Base-by-base conservation (phyloP, 371 early-diverging fungal genomes). In the Sporodiniella umbellata region DNA sequence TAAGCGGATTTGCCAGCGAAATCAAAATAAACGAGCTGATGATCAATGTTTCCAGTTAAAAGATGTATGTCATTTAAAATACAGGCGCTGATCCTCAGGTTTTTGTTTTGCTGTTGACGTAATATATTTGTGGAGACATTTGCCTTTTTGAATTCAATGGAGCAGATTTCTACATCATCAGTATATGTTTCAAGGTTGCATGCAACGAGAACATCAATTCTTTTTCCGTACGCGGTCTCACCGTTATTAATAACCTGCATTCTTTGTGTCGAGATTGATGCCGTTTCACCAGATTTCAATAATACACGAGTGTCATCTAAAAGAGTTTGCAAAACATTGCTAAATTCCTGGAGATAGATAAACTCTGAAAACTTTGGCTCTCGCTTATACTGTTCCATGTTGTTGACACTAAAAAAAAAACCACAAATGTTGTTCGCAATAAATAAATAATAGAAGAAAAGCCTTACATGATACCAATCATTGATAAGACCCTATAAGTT, bases 141-240 rank as follows among this genome's bases (percentile, higher is more conserved):
- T 37, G 48, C 14, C 39, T 49, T 55, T 48, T 55, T 55, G 49
- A 55, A 55, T 55, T 55, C 56, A 5, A 49, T 48, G 42, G 48
- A 55, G 31, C 55, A 55, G 11, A 55, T 48, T 38, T 55, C 48
- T 35, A 55, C 31, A 38, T 44, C 49, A 43, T 43, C 35, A 45
- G 15, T 43, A 38, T 45, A 40, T 37, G 44, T 37, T 12, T 42
- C 42, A 47, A 54, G 48, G 35, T 54, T 43, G 24, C 26, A 17
- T 33, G 33, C 40, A 44, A 50, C 51, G 46, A 56, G 49, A 15
- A 56, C 40, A 33, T 56, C 46, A 44, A 56, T 19, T 40, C 51
- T 22, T 49, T 49, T 55, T 48, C 55, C 45, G 15, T 48, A 48
- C 35, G 48, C 49, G 45, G 28, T 48, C 19, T 55, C 55, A 21